Percentiles rank a stretch among this genome's conserved stretches.
phyloP scores from a whole-genome alignment of 768 basidiomycete species.

The Chalciporus piperatus region DNA sequence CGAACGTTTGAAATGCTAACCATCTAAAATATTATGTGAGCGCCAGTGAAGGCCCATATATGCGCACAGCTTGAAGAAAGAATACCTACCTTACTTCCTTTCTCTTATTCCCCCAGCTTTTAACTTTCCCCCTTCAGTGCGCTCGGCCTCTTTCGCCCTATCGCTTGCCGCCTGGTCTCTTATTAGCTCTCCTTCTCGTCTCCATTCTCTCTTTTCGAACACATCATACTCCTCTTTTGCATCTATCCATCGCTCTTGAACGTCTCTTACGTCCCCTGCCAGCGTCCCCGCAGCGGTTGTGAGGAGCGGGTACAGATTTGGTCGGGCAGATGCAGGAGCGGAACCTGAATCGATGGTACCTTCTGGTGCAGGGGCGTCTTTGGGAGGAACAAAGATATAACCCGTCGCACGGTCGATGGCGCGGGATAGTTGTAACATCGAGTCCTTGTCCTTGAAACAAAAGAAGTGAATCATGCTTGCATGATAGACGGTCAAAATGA shows the following conservation, averaged over 20 bases:
- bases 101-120: conserved; percentile 25
- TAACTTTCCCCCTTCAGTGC: neutral
- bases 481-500: too few species aligned
- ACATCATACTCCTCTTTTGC: conserved; percentile 79
- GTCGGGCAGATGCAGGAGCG: conserved; percentile 41
- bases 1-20: neutral
- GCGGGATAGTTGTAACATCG: conserved; percentile 86
- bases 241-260: conserved; percentile 96
- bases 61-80: neutral
- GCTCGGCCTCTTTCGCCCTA: conserved; percentile 1
- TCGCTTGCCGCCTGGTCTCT: conserved; percentile 24
- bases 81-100: conserved; percentile 22
- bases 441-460: conserved; percentile 76
- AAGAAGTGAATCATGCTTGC: neutral
- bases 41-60: neutral
- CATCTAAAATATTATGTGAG: neutral
- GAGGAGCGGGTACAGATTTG: conserved; percentile 69
- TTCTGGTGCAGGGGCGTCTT: conserved; percentile 30
- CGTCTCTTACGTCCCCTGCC: conserved; percentile 60
- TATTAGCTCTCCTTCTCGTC: conserved; percentile 59
- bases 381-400: conserved; percentile 77
- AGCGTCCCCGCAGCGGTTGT: conserved; percentile 59
- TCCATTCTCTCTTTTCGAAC: conserved; percentile 75
- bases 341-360: conserved; percentile 30
- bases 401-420: conserved; percentile 90